Conservation (phyloP, 78 protist genomes). For the Creolimax fragrantissima region DNA sequence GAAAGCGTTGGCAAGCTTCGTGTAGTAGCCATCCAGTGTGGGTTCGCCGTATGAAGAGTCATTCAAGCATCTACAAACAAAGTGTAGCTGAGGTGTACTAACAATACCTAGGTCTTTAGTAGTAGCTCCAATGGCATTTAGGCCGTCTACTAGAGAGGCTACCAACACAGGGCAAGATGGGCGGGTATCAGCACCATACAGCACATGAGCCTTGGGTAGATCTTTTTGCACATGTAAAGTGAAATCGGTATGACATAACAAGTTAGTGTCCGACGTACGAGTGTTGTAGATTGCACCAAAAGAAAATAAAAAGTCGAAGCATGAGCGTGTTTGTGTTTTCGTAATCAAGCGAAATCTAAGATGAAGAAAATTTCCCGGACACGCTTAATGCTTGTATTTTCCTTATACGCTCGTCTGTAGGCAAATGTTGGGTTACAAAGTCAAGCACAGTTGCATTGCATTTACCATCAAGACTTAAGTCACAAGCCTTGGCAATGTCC, state of each 20-base stretch:
- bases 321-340: no score
- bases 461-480: background rate
- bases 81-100: slow-evolving; percentile 65
- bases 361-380: no score
- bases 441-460: no score
- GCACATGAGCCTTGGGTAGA: background rate
- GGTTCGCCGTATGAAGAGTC: background rate
- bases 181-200: slow-evolving; percentile 5
- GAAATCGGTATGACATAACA: no score
- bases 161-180: slow-evolving; percentile 8
- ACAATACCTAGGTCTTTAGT: slow-evolving; percentile 29
- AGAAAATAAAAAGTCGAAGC: no score
- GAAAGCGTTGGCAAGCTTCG: background rate
- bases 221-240: no score
- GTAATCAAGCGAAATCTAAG: no score
- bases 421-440: no score
- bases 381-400: no score
- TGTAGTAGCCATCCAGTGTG: background rate
- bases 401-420: no score
- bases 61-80: slow-evolving; percentile 1
- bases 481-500: background rate
- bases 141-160: background rate
- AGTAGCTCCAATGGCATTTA: background rate
- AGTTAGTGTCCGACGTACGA: no score
- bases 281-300: no score